Conservation (phyloP, 495 filamentous ascomycete genomes). For the Aspergillus baeticus region DNA sequence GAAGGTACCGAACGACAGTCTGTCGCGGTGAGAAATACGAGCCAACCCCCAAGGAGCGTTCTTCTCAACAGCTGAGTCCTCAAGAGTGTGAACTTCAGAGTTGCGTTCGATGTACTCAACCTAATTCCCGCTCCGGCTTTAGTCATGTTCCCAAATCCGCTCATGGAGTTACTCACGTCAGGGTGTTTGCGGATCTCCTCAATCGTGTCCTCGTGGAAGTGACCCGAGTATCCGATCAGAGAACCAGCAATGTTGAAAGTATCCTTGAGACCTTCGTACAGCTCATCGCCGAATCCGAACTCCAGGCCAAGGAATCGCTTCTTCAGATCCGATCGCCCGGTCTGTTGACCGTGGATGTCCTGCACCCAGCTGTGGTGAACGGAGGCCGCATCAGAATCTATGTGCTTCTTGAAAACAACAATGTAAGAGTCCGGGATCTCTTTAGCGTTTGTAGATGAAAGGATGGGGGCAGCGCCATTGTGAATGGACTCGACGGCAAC, state of each 20-base stretch:
- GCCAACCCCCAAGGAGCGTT: constrained; percentile 97
- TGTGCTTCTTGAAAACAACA: constrained; percentile 96
- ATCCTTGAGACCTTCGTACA: constrained; percentile 87
- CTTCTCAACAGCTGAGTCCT: constrained; percentile 62
- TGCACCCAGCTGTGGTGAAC: constrained; percentile 92
- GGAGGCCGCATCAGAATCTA: constrained; percentile 61
- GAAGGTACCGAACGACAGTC: constrained; percentile 84
- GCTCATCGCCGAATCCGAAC: constrained; percentile 64
- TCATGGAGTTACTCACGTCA: constrained; percentile 70
- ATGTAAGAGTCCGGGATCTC: constrained; percentile 92
- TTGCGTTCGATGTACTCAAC: constrained; percentile 97
- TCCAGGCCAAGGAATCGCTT: constrained; percentile 69
- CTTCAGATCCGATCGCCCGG: constrained; percentile 73
- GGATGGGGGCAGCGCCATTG: constrained; percentile 80
- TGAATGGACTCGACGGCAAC: constrained; percentile 77
- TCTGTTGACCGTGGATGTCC: constrained; percentile 58
- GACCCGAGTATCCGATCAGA: constrained; percentile 88
- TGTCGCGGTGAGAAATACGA: constrained; percentile 91
- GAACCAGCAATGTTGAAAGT: constrained; percentile 86
- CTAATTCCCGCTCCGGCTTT: constrained; percentile 46
- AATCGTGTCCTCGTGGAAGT: constrained; percentile 91
- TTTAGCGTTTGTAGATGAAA: constrained; percentile 74
- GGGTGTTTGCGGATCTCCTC: constrained; percentile 94
- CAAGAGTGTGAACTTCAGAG: constrained; percentile 81
- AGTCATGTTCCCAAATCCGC: not conserved